Conservation (phyloP, 2,329 filamentous ascomycete genomes). For the Madurella mycetomatis region DNA sequence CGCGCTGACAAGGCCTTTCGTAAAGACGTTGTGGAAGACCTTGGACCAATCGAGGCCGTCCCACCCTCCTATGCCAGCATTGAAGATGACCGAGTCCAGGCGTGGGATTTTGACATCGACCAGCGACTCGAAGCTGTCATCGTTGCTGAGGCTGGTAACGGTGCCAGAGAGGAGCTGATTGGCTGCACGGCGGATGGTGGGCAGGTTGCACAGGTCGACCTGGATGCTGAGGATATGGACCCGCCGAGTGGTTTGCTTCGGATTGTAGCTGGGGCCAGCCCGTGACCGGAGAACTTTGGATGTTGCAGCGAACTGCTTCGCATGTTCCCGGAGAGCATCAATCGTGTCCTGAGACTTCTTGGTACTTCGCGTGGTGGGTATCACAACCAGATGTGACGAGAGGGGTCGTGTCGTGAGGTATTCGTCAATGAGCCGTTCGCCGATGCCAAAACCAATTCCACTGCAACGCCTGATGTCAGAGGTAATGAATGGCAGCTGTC, state of each 20-base stretch:
- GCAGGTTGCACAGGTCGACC: slow-evolving; percentile 57
- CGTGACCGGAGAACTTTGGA: slow-evolving; percentile 38
- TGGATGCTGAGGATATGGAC: slow-evolving; percentile 56
- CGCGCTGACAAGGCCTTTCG: slow-evolving; percentile 57
- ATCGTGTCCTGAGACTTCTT: slow-evolving; percentile 73
- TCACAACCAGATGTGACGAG: slow-evolving; percentile 67
- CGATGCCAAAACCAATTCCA: slow-evolving; percentile 80
- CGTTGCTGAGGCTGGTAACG: slow-evolving; percentile 41
- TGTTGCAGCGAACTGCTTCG: slow-evolving; percentile 45
- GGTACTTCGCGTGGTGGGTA: slow-evolving; percentile 75
- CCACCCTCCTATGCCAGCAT: slow-evolving; percentile 88
- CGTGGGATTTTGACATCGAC: slow-evolving; percentile 55
- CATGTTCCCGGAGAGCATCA: slow-evolving; percentile 57
- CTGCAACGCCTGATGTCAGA: slow-evolving; percentile 45
- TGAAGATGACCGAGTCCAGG: slow-evolving; percentile 75
- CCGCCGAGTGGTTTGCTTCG: slow-evolving; percentile 42
- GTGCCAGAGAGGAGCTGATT: slow-evolving; percentile 41
- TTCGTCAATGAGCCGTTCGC: slow-evolving; percentile 81
- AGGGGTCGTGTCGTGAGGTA: slow-evolving; percentile 69
- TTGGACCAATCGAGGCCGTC: slow-evolving; percentile 66
- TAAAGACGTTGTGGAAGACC: slow-evolving; percentile 53
- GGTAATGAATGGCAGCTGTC: slow-evolving; percentile 3
- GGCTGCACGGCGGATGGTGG: slow-evolving; percentile 47
- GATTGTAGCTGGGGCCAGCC: slow-evolving; percentile 36
- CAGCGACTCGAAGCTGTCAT: slow-evolving; percentile 35